A percentile compares a stretch with the other conserved stretches of the same genome.
phyloP scores from a whole-genome alignment of 2,329 filamentous ascomycete species.

The Xylariales sp. region DNA sequence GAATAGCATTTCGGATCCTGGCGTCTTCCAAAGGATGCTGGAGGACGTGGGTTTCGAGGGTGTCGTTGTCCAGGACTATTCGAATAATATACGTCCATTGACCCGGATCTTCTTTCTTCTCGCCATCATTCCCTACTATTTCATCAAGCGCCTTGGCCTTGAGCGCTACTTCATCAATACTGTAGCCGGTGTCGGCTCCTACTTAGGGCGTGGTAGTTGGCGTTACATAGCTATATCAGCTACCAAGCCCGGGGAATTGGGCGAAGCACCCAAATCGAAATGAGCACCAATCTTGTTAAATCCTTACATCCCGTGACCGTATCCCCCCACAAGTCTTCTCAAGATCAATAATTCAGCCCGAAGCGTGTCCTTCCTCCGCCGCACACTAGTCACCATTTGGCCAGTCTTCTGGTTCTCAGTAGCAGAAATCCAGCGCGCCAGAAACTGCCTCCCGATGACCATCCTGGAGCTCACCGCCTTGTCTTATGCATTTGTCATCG shows the following conservation, averaged over 20 bases:
- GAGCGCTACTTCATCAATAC: constrained; percentile 44
- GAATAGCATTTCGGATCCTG: constrained; percentile 31
- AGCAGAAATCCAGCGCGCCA: neutral
- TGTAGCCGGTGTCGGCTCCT: constrained; percentile 35
- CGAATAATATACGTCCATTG: constrained; percentile 44
- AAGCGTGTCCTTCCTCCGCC: neutral
- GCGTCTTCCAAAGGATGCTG: constrained; percentile 35
- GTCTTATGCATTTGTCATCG: neutral
- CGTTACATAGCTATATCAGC: constrained; percentile 31
- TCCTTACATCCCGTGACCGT: too few species aligned
- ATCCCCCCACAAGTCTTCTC: neutral
- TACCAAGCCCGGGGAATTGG: constrained; percentile 33
- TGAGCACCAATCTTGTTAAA: too few species aligned
- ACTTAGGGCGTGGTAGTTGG: constrained; percentile 29
- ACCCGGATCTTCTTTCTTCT: constrained; percentile 41
- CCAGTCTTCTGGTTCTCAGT: neutral
- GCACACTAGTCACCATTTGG: neutral
- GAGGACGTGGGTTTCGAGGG: constrained; percentile 40
- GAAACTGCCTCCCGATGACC: neutral
- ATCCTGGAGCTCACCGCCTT: neutral
- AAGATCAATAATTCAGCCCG: neutral
- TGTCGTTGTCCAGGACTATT: constrained; percentile 37
- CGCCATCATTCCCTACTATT: constrained; percentile 39
- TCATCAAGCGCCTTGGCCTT: constrained; percentile 38
- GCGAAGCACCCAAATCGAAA: too few species aligned